Evolutionary conservation across 139 green algal species (phyloP).

Genomic region (Haematococcus lacustris): DNA sequence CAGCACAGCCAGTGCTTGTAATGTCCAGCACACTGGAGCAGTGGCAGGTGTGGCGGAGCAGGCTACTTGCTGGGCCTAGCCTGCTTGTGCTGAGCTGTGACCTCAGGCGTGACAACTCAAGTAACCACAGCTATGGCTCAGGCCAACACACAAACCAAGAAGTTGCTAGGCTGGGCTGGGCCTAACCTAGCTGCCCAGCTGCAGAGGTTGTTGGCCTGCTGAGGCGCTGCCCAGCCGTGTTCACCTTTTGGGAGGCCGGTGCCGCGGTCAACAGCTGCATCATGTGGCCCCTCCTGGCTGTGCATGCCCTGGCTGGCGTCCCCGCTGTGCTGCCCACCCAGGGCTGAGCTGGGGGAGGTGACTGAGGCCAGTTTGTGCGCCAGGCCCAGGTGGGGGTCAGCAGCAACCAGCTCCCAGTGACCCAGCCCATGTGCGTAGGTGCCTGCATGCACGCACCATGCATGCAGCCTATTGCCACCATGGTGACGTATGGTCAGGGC

Average conservation of each 20-base stretch:
- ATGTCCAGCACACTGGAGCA: too few species aligned
- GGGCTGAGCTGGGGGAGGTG: slow-evolving; percentile 15
- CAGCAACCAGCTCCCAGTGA: slow-evolving; percentile 69
- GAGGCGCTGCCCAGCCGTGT: not conserved
- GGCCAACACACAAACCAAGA: too few species aligned
- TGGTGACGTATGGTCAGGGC: not conserved
- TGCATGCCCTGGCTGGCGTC: not conserved
- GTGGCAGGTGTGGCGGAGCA: too few species aligned
- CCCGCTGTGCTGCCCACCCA: slow-evolving; percentile 8
- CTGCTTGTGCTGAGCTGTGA: too few species aligned
- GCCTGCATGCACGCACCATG: slow-evolving; percentile 12
- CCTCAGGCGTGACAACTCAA: too few species aligned
- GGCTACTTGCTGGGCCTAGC: too few species aligned
- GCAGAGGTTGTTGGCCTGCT: not conserved
- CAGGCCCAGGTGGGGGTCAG: slow-evolving; percentile 61
- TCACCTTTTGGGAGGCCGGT: not conserved
- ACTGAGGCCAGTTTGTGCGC: slow-evolving; percentile 59
- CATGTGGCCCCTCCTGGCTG: not conserved
- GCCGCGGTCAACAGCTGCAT: not conserved
- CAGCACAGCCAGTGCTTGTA: too few species aligned
- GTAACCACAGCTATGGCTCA: too few species aligned
- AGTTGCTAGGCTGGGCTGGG: too few species aligned
- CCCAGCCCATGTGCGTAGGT: slow-evolving; percentile 65
- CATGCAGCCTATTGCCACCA: not conserved
- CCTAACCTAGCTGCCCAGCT: too few species aligned